Evolutionary conservation across 164 flowering plant genomes (phyloP).

Genomic region (Nelumbo lutea): DNA sequence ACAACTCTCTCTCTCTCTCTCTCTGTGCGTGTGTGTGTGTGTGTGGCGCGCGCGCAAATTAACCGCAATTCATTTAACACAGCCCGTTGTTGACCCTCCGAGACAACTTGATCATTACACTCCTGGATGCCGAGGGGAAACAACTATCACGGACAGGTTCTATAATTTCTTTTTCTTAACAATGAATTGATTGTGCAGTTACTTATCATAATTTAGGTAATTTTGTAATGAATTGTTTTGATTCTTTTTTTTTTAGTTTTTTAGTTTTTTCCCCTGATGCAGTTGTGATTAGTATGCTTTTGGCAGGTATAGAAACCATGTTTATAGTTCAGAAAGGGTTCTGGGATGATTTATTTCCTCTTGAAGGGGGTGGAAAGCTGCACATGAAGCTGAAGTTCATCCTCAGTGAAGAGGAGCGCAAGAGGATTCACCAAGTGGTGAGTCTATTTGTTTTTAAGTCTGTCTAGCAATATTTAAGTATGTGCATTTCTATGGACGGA

Average conservation of each 20-base stretch:
- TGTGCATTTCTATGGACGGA: background rate
- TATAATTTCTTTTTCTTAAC: background rate
- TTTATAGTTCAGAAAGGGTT: constrained; percentile 62
- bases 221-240: constrained; percentile 6
- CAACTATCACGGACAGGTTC: constrained; percentile 61
- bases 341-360: constrained; percentile 66
- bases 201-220: background rate
- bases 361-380: constrained; percentile 67
- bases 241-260: background rate
- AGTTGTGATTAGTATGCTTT: constrained; percentile 10
- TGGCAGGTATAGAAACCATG: constrained; percentile 49
- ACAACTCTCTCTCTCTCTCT: constrained; percentile 7
- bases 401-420: constrained; percentile 69
- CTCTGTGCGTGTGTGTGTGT: background rate
- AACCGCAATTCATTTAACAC: constrained; percentile 15
- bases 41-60: background rate
- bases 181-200: background rate
- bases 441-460: background rate
- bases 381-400: constrained; percentile 69
- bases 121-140: constrained; percentile 60
- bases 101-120: constrained; percentile 48
- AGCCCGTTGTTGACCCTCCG: constrained; percentile 68
- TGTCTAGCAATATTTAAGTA: background rate
- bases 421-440: constrained; percentile 61
- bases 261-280: background rate